Evolutionary conservation across 495 filamentous ascomycete genomes (phyloP), one percentile per base, ranked within the genome.

Genomic region (Aspergillus incahuasiensis): DNA sequence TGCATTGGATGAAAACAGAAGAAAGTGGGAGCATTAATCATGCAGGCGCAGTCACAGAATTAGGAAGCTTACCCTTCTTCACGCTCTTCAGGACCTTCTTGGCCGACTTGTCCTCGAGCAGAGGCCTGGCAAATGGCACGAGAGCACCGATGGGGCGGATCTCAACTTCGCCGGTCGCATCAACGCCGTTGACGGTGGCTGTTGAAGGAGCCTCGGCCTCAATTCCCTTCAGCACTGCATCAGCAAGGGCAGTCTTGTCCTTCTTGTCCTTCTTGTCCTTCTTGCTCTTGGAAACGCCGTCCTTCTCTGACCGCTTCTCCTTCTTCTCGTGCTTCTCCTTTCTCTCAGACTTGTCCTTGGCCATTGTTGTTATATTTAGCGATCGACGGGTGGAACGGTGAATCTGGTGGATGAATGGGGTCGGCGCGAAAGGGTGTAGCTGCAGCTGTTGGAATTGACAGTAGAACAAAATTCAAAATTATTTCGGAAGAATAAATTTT

Each of bases 11-110:
- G 32, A 12, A n/a, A 9, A 8, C 21, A 5, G 0, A 18, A 6
- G 18, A 18, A 9, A 32, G 28, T 18, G 6, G n/a, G n/a, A 22
- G 32, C 40, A 43, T n/a, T n/a, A 28, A 46, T 16, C 21, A 39
- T 9, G 25, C 3, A 13, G 25, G 21, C 39, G n/a, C 41, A 51
- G 51, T 38, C 48, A 56, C 13, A 1, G 2, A 25, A n/a, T 11
- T 34, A 34, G 25, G 46, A 28, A 30, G 70, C 79, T 48, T 80
- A 96, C 94, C 89, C 77, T 95, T 95, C 82, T 94, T 92, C 49
- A 97, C 89, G 30, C 82, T 83, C 81, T 95, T 95, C 65, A 92
- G 75, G 35, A 95, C 82, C 84, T 96, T 97, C 84, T 97, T 96
- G 62, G 85, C 82, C 21, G 79, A 73, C 81, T 96, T 96, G 65